phyloP scores from a whole-genome alignment of 495 filamentous ascomycete species.

The Glarea lozoyensis region DNA sequence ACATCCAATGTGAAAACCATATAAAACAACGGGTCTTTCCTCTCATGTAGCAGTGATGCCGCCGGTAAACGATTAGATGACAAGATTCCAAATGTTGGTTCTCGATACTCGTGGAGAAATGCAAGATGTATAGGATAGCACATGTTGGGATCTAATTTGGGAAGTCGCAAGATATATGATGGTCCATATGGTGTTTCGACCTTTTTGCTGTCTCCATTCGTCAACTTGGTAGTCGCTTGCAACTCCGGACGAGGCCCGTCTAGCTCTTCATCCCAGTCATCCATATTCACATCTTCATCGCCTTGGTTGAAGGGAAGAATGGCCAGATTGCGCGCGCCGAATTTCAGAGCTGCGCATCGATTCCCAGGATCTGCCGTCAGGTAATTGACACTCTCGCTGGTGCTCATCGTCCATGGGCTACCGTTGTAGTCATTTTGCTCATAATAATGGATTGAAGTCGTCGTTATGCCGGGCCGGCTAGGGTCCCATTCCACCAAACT shows the following conservation, averaged over 20 bases:
- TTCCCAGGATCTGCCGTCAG: slow-evolving; percentile 85
- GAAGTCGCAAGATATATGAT: slow-evolving; percentile 85
- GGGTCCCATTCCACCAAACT: slow-evolving; percentile 93
- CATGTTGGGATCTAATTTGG: slow-evolving; percentile 76
- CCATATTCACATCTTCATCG: slow-evolving; percentile 82
- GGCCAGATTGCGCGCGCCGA: slow-evolving; percentile 78
- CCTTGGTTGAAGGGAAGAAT: slow-evolving; percentile 89
- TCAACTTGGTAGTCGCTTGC: slow-evolving; percentile 25
- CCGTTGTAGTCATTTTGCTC: slow-evolving; percentile 80
- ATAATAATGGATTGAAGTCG: slow-evolving; percentile 94
- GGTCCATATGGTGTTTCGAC: slow-evolving; percentile 72
- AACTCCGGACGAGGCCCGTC: slow-evolving; percentile 47
- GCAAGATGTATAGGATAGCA: slow-evolving; percentile 82
- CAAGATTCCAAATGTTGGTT: slow-evolving; percentile 92
- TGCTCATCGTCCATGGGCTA: slow-evolving; percentile 63
- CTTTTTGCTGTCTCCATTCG: slow-evolving; percentile 45
- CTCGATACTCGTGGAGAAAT: slow-evolving; percentile 94
- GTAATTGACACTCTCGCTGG: slow-evolving; percentile 62
- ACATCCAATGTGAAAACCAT: slow-evolving; percentile 93
- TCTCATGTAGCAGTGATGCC: slow-evolving; percentile 58
- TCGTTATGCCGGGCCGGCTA: slow-evolving; percentile 63
- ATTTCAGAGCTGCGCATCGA: slow-evolving; percentile 87
- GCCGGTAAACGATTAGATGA: slow-evolving; percentile 67
- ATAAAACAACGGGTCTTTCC: slow-evolving; percentile 79
- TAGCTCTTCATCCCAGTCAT: slow-evolving; percentile 75